phyloP scores from a whole-genome alignment of 1,284 basidiomycete species.

The Bjerkandera adusta region DNA sequence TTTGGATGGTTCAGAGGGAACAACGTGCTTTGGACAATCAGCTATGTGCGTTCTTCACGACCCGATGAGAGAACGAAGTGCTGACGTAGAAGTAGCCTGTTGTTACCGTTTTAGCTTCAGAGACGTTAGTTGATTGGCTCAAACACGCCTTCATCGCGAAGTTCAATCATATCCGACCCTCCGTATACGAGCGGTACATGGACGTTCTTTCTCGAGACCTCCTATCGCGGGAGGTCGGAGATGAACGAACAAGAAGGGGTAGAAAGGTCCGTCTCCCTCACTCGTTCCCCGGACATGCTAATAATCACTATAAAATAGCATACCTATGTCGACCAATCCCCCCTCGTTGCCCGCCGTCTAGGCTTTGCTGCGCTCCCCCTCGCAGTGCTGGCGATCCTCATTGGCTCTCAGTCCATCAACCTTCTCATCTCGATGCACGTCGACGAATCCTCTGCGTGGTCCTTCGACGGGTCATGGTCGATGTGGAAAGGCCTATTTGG shows the following conservation, averaged over 20 bases:
- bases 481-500: too few species aligned
- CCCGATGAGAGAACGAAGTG: too few species aligned
- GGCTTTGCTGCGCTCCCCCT: conserved; percentile 94
- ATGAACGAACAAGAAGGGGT: too few species aligned
- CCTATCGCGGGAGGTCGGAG: conserved; percentile 76
- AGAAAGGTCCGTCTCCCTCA: conserved; percentile 56
- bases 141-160: conserved; percentile 99
- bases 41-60: conserved; percentile 66
- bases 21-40: conserved; percentile 84
- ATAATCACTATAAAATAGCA: conserved; percentile 45
- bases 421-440: conserved; percentile 53
- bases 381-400: conserved; percentile 87
- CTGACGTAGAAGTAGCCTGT: conserved; percentile 72
- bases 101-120: conserved; percentile 86
- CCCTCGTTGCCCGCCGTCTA: conserved; percentile 88
- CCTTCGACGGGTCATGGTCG: conserved; percentile 32
- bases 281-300: background rate
- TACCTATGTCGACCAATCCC: conserved; percentile 93
- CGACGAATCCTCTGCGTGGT: conserved; percentile 40
- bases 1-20: conserved; percentile 82
- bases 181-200: conserved; percentile 93
- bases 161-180: conserved; percentile 93
- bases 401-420: conserved; percentile 80
- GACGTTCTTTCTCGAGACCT: conserved; percentile 97
- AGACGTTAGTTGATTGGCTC: conserved; percentile 97